phyloP scores from a whole-genome alignment of 192 early-diverging fungal species.

The Glomus cerebriforme region DNA sequence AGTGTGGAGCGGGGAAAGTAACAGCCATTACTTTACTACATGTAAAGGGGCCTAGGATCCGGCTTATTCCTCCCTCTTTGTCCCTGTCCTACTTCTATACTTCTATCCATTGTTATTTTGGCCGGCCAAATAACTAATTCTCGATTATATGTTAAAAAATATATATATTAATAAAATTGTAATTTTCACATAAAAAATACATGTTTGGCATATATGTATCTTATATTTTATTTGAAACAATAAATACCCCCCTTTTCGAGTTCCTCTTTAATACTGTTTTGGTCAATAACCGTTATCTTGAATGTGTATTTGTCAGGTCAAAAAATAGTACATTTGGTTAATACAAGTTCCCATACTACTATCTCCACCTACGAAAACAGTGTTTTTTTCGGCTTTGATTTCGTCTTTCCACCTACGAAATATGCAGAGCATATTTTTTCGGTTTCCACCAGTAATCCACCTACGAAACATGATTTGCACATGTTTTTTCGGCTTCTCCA shows the following conservation, averaged over 20 bases:
- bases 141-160: not conserved
- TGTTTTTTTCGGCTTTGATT: slow-evolving; percentile 18
- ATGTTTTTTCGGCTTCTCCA: slow-evolving; percentile 19
- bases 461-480: slow-evolving; percentile 16
- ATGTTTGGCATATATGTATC: no score
- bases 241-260: slow-evolving; percentile 21
- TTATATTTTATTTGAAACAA: no score
- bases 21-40: no score
- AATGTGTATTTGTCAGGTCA: slow-evolving; percentile 26
- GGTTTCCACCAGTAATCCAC: slow-evolving; percentile 21
- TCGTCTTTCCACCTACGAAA: slow-evolving; percentile 5
- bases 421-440: no score
- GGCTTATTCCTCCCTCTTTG: no score
- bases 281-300: slow-evolving; percentile 1
- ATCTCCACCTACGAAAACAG: slow-evolving; percentile 15
- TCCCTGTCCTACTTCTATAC: no score
- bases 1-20: no score
- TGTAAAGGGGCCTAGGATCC: no score
- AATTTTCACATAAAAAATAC: slow-evolving; percentile 13
- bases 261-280: slow-evolving; percentile 21
- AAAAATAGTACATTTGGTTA: slow-evolving; percentile 22
- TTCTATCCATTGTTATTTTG: slow-evolving; percentile 16
- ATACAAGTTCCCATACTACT: slow-evolving; percentile 20
- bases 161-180: slow-evolving; percentile 20
- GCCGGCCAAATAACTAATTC: no score